Evolutionary conservation across 2,329 filamentous ascomycete genomes (phyloP), one percentile per base, ranked within the genome.

Genomic region (Xylaria sp.): DNA sequence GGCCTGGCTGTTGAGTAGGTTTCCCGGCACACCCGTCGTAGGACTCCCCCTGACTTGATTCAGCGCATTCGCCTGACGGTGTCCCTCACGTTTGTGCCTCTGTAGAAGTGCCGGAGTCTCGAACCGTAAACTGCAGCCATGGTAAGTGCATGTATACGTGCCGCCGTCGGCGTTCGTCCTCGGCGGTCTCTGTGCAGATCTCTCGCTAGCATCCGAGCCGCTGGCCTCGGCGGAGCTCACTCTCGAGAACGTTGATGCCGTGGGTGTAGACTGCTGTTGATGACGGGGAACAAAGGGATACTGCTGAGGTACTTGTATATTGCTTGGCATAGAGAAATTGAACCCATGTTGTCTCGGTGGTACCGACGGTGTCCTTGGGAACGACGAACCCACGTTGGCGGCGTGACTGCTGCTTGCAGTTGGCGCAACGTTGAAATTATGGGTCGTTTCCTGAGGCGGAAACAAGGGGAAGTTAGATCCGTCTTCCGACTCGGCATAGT

Each of bases 91-190:
- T 78, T 97, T 97, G 77, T 99, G 94, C 75, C 94, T 94, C 71
- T 97, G 92, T 2, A 99, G 80, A 63, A 92, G 86, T 7, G 86
- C 81, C 4, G 92, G 91, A 1, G 91, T 91, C 63, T 96, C 91
- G 68, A 99, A 99, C 48, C 94, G 89, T 62, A 89, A 79, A 0
- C 87, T 87, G 69, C 94, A 97, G 9, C 92, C 91, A 66, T 96
- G 92, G 66, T 96, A 96, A 1, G 92, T 97, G 73, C 94, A 99
- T 1, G 92, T 96, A 74, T 97, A 99, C 0, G 92, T 96, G 11
- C 93, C 93, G 18, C 87, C 83, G 62, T 96, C 90, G 0, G 91
- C 89, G 16, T 79, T 78, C 2, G 87, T 86, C 39, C 85, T 80
- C 1, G 76, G 71, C 0, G 91, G 91, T 37, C 81, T 77, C 66